These are phyloP conservation scores for Dictyostelium purpureum DNA, from an alignment of 78 protist species.

Conservation along the genomic window DNA sequence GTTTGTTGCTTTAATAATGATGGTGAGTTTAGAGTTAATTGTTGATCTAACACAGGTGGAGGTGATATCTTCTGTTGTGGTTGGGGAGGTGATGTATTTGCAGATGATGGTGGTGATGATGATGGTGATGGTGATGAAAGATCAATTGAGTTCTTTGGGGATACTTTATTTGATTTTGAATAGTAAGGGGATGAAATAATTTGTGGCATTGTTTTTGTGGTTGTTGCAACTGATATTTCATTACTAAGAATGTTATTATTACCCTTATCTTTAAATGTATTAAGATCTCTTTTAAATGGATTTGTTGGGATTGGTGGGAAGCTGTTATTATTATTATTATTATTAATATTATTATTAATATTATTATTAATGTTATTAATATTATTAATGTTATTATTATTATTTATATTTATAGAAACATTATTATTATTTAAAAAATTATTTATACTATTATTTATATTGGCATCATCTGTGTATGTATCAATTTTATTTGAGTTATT, in stretches of 20 bases:
- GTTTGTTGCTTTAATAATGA: background rate
- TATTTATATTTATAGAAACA: background rate
- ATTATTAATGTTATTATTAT: background rate
- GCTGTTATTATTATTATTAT: background rate
- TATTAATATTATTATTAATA: background rate
- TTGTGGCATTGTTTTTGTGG: background rate
- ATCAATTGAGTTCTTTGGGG: background rate
- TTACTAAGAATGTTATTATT: background rate
- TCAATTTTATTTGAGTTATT: no score
- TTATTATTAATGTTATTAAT: background rate
- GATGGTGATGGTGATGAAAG: background rate
- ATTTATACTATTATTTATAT: no score
- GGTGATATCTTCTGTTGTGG: background rate
- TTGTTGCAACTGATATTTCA: background rate
- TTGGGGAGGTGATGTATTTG: background rate
- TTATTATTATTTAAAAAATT: background rate
- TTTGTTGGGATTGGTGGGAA: constrained; percentile 13
- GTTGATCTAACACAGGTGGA: background rate
- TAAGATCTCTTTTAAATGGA: background rate
- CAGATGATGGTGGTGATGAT: background rate
- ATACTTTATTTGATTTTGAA: background rate
- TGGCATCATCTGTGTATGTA: background rate
- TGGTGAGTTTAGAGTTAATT: background rate
- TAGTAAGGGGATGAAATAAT: background rate
- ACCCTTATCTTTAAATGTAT: background rate